Conservation (phyloP, 164 flowering plant species). For the Liquidambar formosana region DNA sequence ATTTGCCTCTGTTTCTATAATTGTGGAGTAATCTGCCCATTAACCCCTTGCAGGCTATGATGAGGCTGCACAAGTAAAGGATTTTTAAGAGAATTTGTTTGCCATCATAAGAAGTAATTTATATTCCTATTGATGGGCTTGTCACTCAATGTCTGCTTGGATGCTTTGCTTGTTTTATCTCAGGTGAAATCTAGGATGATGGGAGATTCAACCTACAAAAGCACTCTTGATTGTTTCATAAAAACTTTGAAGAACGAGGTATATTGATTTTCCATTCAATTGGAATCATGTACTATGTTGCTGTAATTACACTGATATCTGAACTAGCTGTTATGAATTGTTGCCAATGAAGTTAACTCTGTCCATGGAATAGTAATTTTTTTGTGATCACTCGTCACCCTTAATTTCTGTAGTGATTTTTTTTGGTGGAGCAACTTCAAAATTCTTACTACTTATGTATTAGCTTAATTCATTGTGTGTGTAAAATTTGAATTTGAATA, state of each 20-base stretch:
- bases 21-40: not conserved
- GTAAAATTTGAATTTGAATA: no score
- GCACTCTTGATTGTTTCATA: conserved; percentile 83
- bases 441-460: no score
- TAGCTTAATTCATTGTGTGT: no score
- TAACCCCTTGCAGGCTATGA: not conserved
- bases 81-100: not conserved
- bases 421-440: no score
- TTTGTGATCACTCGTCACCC: no score
- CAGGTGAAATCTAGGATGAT: conserved; percentile 99
- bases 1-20: not conserved
- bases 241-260: conserved; percentile 87
- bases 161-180: conserved; percentile 18
- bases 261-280: conserved; percentile 7
- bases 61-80: not conserved
- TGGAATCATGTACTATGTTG: not conserved
- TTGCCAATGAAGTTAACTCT: not conserved
- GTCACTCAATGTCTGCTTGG: conserved; percentile 7
- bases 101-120: not conserved
- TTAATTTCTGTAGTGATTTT: no score
- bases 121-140: conserved; percentile 2
- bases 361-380: no score
- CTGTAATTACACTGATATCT: not conserved
- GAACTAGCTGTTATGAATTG: not conserved
- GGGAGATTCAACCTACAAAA: conserved; percentile 89